These are phyloP conservation scores for Pistacia atlantica DNA, from an alignment of 345 rosid species.

Conservation along the genomic window DNA sequence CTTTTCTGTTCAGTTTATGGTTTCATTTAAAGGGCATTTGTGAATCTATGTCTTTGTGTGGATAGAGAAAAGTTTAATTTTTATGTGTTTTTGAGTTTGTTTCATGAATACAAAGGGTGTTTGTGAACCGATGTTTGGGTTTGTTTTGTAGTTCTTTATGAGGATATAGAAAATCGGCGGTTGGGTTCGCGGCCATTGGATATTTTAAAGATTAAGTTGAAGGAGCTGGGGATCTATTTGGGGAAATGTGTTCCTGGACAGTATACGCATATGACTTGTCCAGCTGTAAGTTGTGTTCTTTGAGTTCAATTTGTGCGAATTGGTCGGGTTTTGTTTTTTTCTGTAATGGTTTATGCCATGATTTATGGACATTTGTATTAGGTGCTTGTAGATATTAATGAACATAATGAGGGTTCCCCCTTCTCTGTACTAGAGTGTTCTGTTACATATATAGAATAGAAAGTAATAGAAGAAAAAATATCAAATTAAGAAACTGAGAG, in stretches of 20 bases:
- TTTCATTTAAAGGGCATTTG: neutral
- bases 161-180: conserved; percentile 27
- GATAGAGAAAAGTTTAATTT: conserved; percentile 17
- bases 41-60: conserved; percentile 7
- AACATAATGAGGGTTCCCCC: too few species aligned
- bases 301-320: neutral
- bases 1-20: neutral
- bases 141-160: conserved; percentile 34
- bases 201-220: conserved; percentile 52
- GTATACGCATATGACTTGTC: conserved; percentile 60
- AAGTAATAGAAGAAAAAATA: too few species aligned
- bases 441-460: too few species aligned
- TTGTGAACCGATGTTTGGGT: neutral
- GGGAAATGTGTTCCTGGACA: conserved; percentile 51
- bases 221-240: conserved; percentile 50
- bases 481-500: neutral
- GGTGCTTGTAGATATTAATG: neutral
- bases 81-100: neutral
- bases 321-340: neutral
- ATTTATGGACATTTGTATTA: neutral
- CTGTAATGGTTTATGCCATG: neutral
- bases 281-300: conserved; percentile 46
- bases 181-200: conserved; percentile 22
- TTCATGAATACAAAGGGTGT: neutral
- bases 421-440: too few species aligned